A percentile compares a stretch with the other conserved stretches of the same genome.
Conservation (phyloP, 306 rosid genomes). For the Crataegus laevigata region DNA sequence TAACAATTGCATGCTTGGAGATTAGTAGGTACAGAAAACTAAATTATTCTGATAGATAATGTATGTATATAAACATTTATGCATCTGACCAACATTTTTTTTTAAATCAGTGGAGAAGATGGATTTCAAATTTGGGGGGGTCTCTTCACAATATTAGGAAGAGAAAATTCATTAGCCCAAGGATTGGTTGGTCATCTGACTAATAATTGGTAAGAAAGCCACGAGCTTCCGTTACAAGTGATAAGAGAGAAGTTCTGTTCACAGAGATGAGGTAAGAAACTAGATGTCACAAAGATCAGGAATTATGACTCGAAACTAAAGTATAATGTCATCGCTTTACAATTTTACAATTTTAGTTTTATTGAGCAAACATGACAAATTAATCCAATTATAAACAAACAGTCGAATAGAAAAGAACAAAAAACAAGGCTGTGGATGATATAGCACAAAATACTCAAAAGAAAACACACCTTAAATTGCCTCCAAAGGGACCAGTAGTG, state of each 20-base stretch:
- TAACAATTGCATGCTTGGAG: neutral
- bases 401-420: neutral
- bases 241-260: neutral
- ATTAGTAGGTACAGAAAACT: neutral
- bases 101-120: too few species aligned
- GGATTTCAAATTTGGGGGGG: neutral
- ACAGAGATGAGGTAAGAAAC: neutral
- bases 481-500: conserved; percentile 57
- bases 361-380: neutral
- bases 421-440: neutral
- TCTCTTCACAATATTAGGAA: neutral
- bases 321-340: too few species aligned
- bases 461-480: conserved; percentile 1
- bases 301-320: neutral
- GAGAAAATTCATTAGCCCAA: neutral
- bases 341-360: too few species aligned
- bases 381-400: neutral
- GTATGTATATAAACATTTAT: neutral
- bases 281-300: neutral
- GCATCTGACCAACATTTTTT: too few species aligned
- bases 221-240: neutral
- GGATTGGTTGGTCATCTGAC: neutral
- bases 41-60: too few species aligned
- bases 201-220: neutral
- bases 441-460: neutral